Base-by-base conservation (phyloP, 1,139 yeast genomes). In the Diutina mesorugosa region DNA sequence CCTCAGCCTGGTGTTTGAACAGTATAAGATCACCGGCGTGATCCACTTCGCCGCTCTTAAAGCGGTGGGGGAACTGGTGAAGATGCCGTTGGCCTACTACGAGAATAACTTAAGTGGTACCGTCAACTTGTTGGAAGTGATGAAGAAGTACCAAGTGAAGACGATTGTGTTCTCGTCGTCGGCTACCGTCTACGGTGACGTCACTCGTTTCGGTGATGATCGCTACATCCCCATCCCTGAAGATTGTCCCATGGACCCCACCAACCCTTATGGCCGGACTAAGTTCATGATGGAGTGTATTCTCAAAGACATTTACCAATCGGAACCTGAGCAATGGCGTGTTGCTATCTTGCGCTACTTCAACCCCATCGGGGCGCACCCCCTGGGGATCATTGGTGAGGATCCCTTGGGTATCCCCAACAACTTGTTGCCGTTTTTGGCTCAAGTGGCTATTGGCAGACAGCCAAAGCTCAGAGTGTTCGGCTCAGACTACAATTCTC, bases 181-280 rank as follows among this genome's bases (percentile, higher is more conserved):
- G 32, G 95, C 95, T 14, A 87, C 95, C 12, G 95, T 87, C 12
- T 87, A 87, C 65, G 95, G 95, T 18, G 95, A 86, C 66, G 93
- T 86, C 53, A 84, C 90, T 28, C 73, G 90, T 56, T 85, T 84
- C 64, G 53, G 53, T 9, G 53, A 50, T 16, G 81, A 80, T 59
- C 75, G 83, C 64, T 84, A 84, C 86, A 84, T 85, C 60, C 93
- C 93, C 47, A 86, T 87, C 59, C 93, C 93, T 6, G 93, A 87
- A 66, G 79, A 78, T 60, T 86, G 91, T 70, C 91, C 93, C 45
- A 79, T 81, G 57, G 90, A 79, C 57, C 89, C 95, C 50, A 81
- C 87, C 30, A 84, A 85, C 59, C 93, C 95, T 4, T 87, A 87
- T 64, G 95, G 95, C 45, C 76, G 77, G 59, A 85, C 95, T 58